Conservation (phyloP, 1,284 basidiomycete species). For the Papiliotrema nemorosa region DNA sequence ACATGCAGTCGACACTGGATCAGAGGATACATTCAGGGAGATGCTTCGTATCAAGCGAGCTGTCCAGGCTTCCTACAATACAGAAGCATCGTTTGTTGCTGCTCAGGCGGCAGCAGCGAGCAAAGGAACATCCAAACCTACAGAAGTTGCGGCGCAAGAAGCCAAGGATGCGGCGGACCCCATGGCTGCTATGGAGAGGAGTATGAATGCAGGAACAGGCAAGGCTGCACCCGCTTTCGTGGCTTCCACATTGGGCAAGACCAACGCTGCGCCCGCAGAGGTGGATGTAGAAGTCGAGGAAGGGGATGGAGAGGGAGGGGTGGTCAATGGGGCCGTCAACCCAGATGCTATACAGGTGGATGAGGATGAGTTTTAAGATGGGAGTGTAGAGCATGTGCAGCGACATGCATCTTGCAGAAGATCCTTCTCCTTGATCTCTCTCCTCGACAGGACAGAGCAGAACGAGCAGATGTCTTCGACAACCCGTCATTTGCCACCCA, state of each 20-base stretch:
- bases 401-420: neutral
- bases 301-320: conserved; percentile 21
- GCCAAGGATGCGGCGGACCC: conserved; percentile 56
- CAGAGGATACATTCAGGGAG: conserved; percentile 97
- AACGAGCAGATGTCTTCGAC: neutral
- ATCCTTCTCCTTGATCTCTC: neutral
- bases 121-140: conserved; percentile 39
- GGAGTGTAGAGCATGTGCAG: neutral
- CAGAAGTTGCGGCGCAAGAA: conserved; percentile 30
- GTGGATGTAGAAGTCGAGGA: conserved; percentile 28
- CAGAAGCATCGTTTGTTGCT: conserved; percentile 77
- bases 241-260: conserved; percentile 57
- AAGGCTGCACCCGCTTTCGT: conserved; percentile 60
- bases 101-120: conserved; percentile 72
- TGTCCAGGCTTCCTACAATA: conserved; percentile 98
- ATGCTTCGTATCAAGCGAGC: conserved; percentile 97
- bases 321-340: conserved; percentile 27
- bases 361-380: conserved; percentile 41
- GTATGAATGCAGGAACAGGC: conserved; percentile 57
- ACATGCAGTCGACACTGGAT: conserved; percentile 76
- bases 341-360: conserved; percentile 49
- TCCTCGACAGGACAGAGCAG: neutral
- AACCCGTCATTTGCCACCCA: neutral
- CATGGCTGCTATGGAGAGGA: conserved; percentile 55
- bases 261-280: conserved; percentile 27